Conservation (phyloP, 352 stramenopile genomes). For the Phytophthora multivora region DNA sequence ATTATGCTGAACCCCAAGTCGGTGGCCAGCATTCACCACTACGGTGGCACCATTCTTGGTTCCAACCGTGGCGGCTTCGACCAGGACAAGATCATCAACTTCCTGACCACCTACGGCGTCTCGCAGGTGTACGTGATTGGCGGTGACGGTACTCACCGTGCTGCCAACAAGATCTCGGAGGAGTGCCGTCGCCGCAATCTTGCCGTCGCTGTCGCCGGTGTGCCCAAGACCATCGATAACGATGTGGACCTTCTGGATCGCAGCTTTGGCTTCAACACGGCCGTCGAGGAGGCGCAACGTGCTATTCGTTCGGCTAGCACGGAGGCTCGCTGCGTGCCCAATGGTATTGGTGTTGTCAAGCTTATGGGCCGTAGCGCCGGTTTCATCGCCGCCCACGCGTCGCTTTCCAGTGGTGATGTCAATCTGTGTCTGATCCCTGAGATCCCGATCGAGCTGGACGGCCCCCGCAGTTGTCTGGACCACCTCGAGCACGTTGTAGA, state of each 20-base stretch:
- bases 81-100: constrained; percentile 96
- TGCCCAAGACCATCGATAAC: constrained; percentile 99
- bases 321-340: constrained; percentile 96
- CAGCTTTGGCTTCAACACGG: constrained; percentile 98
- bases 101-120: constrained; percentile 89
- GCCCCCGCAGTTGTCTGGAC: constrained; percentile 89
- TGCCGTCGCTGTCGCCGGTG: constrained; percentile 94
- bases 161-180: constrained; percentile 91
- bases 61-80: constrained; percentile 96
- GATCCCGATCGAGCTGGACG: constrained; percentile 95
- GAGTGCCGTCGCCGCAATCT: constrained; percentile 78
- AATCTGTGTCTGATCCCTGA: constrained; percentile 98
- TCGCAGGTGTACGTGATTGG: constrained; percentile 98
- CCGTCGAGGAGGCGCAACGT: constrained; percentile 95
- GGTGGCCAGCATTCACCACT: constrained; percentile 84
- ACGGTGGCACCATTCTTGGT: constrained; percentile 95
- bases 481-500: constrained; percentile 92
- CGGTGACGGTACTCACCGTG: constrained; percentile 97
- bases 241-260: constrained; percentile 98
- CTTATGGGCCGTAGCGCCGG: constrained; percentile 97
- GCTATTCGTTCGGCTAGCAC: constrained; percentile 92
- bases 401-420: constrained; percentile 96
- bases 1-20: constrained; percentile 75
- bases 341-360: constrained; percentile 99
- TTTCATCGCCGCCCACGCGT: constrained; percentile 97